A percentile compares a stretch with the other conserved stretches of the same genome.
Evolutionary conservation across 2,329 filamentous ascomycete genomes (phyloP).

Genomic region (Teratosphaeriaceae sp.): DNA sequence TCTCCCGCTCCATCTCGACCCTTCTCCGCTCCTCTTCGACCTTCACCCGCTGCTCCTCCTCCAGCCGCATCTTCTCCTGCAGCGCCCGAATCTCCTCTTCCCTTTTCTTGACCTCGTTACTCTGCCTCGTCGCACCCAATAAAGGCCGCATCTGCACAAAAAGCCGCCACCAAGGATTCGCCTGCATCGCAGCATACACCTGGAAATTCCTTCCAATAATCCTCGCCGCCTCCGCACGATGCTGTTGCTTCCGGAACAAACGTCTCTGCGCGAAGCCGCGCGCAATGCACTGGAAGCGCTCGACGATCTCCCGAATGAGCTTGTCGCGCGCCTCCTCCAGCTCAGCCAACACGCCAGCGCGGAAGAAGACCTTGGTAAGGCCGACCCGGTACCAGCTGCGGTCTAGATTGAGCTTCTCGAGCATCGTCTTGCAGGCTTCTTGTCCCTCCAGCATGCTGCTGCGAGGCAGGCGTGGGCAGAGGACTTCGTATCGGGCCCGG

Average conservation of each 20-base stretch:
- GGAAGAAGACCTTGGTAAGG: slow-evolving; percentile 98
- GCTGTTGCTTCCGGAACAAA: slow-evolving; percentile 85
- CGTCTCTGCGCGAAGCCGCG: slow-evolving; percentile 84
- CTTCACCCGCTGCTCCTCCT: slow-evolving; percentile 65
- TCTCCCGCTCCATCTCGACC: slow-evolving; percentile 77
- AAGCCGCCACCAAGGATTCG: slow-evolving; percentile 96
- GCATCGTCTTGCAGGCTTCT: too few relatives aligned
- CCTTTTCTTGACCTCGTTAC: slow-evolving; percentile 87
- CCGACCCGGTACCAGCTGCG: slow-evolving; percentile 98
- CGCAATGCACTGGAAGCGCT: slow-evolving; percentile 84
- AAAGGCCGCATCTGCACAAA: slow-evolving; percentile 93
- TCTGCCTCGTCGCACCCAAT: slow-evolving; percentile 83
- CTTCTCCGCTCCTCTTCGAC: slow-evolving; percentile 88
- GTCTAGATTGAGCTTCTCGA: too few relatives aligned
- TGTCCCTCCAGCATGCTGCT: slow-evolving; percentile 72
- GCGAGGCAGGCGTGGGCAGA: slow-evolving; percentile 83
- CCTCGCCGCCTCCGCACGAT: slow-evolving; percentile 86
- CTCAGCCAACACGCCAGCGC: slow-evolving; percentile 97
- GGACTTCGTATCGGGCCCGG: slow-evolving; percentile 93
- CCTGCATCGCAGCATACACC: slow-evolving; percentile 80
- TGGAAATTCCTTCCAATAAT: slow-evolving; percentile 95
- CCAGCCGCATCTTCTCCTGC: slow-evolving; percentile 73
- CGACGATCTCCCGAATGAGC: slow-evolving; percentile 89
- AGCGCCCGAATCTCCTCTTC: slow-evolving; percentile 90
- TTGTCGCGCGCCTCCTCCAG: slow-evolving; percentile 91